A percentile compares a stretch with the other conserved stretches of the same genome.
These are phyloP conservation scores for Chloromonas sp. DNA, from an alignment of 163 green algal genomes.

Conservation along the genomic window DNA sequence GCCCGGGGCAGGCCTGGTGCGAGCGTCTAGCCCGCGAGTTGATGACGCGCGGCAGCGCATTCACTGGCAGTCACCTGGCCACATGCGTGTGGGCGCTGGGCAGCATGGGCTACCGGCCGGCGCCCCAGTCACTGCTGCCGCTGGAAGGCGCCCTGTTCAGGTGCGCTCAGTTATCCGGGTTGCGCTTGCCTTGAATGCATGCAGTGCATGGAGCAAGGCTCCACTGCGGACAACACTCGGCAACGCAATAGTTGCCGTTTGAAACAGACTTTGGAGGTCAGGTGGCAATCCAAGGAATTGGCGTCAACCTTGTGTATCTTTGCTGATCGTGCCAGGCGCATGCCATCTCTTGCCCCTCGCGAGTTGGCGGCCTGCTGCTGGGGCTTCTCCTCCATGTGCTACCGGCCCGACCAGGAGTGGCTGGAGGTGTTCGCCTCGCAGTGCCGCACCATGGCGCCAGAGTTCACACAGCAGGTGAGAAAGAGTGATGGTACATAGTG, in stretches of 20 bases:
- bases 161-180: neutral
- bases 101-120: conserved; percentile 1
- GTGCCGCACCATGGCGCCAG: neutral
- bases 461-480: conserved; percentile 5
- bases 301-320: no score
- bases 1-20: conserved; percentile 11
- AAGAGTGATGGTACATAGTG: no score
- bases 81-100: conserved; percentile 17
- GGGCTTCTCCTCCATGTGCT: conserved; percentile 13
- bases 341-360: conserved; percentile 2
- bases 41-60: neutral
- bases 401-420: conserved; percentile 23
- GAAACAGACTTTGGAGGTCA: no score
- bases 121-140: conserved; percentile 5
- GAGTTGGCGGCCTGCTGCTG: conserved; percentile 14
- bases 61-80: conserved; percentile 4
- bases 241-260: no score
- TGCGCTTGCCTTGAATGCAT: neutral
- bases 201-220: no score
- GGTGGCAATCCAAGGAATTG: no score
- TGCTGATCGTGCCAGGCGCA: neutral
- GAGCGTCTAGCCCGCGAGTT: neutral
- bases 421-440: conserved; percentile 18
- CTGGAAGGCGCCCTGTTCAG: conserved; percentile 5
- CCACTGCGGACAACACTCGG: no score